A percentile compares a stretch with the other conserved stretches of the same genome.
Conservation (phyloP, 352 stramenopile species). For the Phytophthora pluvialis region DNA sequence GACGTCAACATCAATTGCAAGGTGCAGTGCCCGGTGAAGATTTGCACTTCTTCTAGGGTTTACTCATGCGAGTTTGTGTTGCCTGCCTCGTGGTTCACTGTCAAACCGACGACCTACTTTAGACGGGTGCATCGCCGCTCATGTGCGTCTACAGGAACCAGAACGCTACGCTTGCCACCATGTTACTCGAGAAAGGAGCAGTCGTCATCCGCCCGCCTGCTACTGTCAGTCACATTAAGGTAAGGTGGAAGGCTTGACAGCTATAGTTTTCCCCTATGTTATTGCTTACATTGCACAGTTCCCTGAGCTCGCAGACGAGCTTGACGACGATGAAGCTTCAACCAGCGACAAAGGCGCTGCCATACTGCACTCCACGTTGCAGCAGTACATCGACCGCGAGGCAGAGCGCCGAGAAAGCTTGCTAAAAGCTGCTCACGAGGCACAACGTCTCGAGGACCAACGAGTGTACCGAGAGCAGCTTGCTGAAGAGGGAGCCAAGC, state of each 20-base stretch:
- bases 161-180: constrained; percentile 45
- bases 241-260: constrained; percentile 3
- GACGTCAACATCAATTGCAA: constrained; percentile 64
- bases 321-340: constrained; percentile 11
- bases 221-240: constrained; percentile 49
- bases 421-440: constrained; percentile 43
- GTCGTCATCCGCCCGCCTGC: constrained; percentile 38
- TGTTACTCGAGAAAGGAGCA: constrained; percentile 59
- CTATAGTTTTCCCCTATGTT: not conserved
- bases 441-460: constrained; percentile 56
- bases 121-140: constrained; percentile 51
- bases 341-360: constrained; percentile 6
- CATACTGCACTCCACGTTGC: constrained; percentile 13
- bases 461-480: constrained; percentile 54
- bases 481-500: constrained; percentile 46
- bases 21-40: constrained; percentile 11
- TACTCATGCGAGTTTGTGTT: not conserved
- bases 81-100: not conserved
- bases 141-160: constrained; percentile 65
- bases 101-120: not conserved
- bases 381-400: constrained; percentile 40
- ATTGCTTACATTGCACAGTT: constrained; percentile 21
- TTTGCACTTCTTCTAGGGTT: not conserved
- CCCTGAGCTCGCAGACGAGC: constrained; percentile 25
- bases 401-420: constrained; percentile 32